These are phyloP conservation scores for Citropsis articulata DNA, from an alignment of 345 rosid species.

Conservation along the genomic window DNA sequence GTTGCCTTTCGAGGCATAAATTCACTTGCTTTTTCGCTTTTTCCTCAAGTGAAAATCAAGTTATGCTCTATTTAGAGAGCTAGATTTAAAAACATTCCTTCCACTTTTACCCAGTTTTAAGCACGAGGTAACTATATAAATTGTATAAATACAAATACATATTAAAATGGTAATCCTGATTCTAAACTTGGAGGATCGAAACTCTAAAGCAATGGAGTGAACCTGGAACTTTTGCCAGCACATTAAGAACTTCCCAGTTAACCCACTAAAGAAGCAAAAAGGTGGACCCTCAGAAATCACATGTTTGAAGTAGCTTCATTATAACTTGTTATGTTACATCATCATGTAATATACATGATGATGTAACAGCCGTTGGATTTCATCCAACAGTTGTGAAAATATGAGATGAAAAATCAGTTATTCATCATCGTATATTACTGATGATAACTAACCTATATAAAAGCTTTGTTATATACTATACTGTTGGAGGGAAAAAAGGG, in stretches of 20 bases:
- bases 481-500: background rate
- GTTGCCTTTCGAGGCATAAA: slow-evolving; percentile 29
- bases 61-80: slow-evolving; percentile 51
- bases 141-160: background rate
- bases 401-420: no score
- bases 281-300: background rate
- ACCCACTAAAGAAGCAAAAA: slow-evolving; percentile 1
- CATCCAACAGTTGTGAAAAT: no score
- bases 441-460: no score
- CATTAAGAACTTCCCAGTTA: background rate
- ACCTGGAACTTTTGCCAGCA: background rate
- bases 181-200: slow-evolving; percentile 2
- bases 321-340: no score
- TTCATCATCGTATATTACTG: no score
- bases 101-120: background rate
- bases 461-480: background rate
- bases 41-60: slow-evolving; percentile 41
- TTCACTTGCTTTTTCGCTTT: slow-evolving; percentile 33
- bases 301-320: background rate
- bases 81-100: slow-evolving; percentile 19
- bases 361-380: no score
- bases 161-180: background rate
- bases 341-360: no score
- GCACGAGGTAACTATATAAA: background rate
- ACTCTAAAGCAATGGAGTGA: background rate